These are phyloP conservation scores for Ceraceosorus guamensis DNA, from an alignment of 1,284 basidiomycete species.

Conservation along the genomic window DNA sequence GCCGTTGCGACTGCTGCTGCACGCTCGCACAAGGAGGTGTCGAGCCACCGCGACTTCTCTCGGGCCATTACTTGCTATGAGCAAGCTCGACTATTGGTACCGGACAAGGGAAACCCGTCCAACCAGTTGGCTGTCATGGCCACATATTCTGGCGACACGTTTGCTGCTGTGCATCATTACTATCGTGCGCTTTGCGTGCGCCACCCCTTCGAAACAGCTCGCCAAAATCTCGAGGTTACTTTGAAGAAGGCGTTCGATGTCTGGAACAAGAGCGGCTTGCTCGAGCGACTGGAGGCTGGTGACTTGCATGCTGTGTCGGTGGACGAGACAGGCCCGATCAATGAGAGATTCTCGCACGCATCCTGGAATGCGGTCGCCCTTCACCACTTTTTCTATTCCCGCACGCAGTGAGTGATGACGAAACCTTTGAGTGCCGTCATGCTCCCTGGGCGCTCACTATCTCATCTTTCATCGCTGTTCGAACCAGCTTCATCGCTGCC, in stretches of 20 bases:
- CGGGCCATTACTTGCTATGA: conserved; percentile 36
- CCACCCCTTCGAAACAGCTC: conserved; percentile 76
- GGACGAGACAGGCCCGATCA: neutral
- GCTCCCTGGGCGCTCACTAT: no score
- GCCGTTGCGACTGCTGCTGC: neutral
- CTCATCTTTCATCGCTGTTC: neutral
- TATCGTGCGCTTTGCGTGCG: conserved; percentile 82
- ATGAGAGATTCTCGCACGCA: conserved; percentile 8
- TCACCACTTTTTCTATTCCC: conserved; percentile 34
- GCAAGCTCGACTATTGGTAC: conserved; percentile 35
- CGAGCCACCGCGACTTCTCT: conserved; percentile 20
- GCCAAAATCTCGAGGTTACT: conserved; percentile 69
- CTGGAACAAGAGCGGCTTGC: conserved; percentile 11
- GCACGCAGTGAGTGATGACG: conserved; percentile 12
- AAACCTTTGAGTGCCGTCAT: neutral
- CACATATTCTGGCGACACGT: conserved; percentile 73
- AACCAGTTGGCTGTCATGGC: conserved; percentile 92
- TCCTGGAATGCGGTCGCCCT: conserved; percentile 15
- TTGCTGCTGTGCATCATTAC: conserved; percentile 74
- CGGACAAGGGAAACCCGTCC: conserved; percentile 61
- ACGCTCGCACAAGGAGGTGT: neutral
- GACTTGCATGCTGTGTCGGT: neutral
- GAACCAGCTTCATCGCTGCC: neutral
- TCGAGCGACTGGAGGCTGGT: neutral
- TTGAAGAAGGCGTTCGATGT: conserved; percentile 22